Evolutionary conservation across 2,329 filamentous ascomycete genomes (phyloP).

Genomic region (Aspergillus viridinutans): DNA sequence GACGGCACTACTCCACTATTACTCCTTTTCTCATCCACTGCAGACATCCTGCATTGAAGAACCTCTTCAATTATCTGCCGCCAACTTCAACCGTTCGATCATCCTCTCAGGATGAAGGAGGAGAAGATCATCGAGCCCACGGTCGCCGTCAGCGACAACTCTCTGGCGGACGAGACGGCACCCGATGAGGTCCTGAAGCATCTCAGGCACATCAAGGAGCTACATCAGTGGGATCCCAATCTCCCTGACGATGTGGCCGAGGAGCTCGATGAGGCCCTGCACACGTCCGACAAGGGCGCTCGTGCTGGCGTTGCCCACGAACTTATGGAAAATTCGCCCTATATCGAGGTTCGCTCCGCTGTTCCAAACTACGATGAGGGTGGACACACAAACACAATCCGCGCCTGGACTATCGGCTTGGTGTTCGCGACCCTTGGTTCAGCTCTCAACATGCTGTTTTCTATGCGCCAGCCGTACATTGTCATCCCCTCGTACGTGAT

Average conservation of each 20-base stretch:
- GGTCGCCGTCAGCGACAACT: not conserved
- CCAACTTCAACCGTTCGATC: not conserved
- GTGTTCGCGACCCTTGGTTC: slow-evolving; percentile 60
- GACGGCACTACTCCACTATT: not conserved
- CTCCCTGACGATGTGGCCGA: slow-evolving; percentile 59
- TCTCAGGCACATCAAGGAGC: slow-evolving; percentile 55
- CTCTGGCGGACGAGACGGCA: slow-evolving; percentile 1
- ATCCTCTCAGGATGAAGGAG: not conserved
- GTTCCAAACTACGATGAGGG: slow-evolving; percentile 63
- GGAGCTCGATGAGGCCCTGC: slow-evolving; percentile 56
- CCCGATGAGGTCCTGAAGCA: slow-evolving; percentile 23
- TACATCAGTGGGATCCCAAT: slow-evolving; percentile 63
- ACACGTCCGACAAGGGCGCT: slow-evolving; percentile 53
- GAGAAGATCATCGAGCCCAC: not conserved
- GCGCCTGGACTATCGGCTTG: slow-evolving; percentile 61
- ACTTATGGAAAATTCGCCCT: slow-evolving; percentile 63
- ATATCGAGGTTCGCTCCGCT: slow-evolving; percentile 63
- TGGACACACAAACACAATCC: slow-evolving; percentile 60
- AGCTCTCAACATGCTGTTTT: slow-evolving; percentile 58
- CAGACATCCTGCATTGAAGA: not conserved
- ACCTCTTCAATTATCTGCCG: not conserved
- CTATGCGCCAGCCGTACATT: slow-evolving; percentile 54
- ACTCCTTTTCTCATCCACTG: not conserved
- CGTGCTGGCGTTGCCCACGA: slow-evolving; percentile 56
- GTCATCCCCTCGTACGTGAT: slow-evolving; percentile 59